A percentile compares a stretch with the other conserved stretches of the same genome.
phyloP scores from a whole-genome alignment of 2,329 filamentous ascomycete genomes.

The Neofusicoccum sp. region DNA sequence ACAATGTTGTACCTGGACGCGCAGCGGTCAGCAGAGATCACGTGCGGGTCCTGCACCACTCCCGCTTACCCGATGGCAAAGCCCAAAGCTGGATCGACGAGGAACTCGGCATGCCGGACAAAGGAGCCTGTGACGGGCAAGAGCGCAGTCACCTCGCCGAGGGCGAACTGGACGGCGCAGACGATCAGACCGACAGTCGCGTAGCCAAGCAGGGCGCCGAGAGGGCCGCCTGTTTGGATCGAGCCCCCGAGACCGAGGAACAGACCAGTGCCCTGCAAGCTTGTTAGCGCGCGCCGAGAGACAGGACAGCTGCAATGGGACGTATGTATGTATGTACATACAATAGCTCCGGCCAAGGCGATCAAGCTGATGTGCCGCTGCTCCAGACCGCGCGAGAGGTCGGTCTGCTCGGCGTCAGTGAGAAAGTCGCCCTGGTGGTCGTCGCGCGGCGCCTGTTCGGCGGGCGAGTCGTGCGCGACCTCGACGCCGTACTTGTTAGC shows the following conservation, averaged over 20 bases:
- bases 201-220: slow-evolving; percentile 57
- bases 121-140: slow-evolving; percentile 56
- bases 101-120: slow-evolving; percentile 53
- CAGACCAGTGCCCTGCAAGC: slow-evolving; percentile 34
- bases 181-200: slow-evolving; percentile 54
- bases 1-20: slow-evolving; percentile 24
- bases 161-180: slow-evolving; percentile 53
- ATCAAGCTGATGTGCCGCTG: slow-evolving; percentile 59
- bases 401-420: slow-evolving; percentile 54
- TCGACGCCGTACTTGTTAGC: background rate
- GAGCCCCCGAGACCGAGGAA: slow-evolving; percentile 59
- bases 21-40: background rate
- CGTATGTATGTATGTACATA: background rate
- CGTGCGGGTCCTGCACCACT: background rate
- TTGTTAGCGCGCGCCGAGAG: background rate
- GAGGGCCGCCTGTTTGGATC: slow-evolving; percentile 55
- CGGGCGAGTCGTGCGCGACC: background rate
- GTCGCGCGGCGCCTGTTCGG: background rate
- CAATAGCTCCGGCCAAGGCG: slow-evolving; percentile 61
- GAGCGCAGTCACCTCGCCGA: slow-evolving; percentile 56
- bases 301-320: too few relatives aligned
- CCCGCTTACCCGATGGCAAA: slow-evolving; percentile 33
- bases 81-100: slow-evolving; percentile 51
- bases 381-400: slow-evolving; percentile 52
- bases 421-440: slow-evolving; percentile 56